A percentile compares a stretch with the other conserved stretches of the same genome.
These are phyloP conservation scores for Galerina marginata DNA, from an alignment of 768 basidiomycete genomes.

Conservation along the genomic window DNA sequence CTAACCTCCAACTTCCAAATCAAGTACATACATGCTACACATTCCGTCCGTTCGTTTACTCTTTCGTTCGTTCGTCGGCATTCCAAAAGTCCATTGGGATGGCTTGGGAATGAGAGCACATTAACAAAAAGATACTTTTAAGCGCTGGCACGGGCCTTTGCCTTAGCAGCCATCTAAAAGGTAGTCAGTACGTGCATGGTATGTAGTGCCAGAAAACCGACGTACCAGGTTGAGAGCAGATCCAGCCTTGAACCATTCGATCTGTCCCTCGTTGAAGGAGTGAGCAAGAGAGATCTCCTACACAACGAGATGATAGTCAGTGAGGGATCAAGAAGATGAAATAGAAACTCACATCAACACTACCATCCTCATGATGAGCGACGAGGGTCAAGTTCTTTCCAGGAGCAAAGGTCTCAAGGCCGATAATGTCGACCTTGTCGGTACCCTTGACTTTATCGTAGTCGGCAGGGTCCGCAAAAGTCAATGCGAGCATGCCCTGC, in stretches of 20 bases:
- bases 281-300: conserved; percentile 82
- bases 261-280: conserved; percentile 96
- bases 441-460: conserved; percentile 90
- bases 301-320: conserved; percentile 18
- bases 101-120: neutral
- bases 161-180: conserved; percentile 69
- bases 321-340: neutral
- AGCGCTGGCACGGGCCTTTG: conserved; percentile 40
- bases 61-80: too few species aligned
- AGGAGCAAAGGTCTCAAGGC: conserved; percentile 86
- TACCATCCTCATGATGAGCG: conserved; percentile 84
- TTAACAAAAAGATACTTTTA: conserved; percentile 13
- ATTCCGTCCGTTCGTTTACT: neutral
- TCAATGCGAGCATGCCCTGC: conserved; percentile 98
- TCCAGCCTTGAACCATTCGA: conserved; percentile 98
- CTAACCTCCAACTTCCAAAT: neutral
- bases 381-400: conserved; percentile 89
- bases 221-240: conserved; percentile 88
- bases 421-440: conserved; percentile 90
- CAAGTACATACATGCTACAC: neutral
- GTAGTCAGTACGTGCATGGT: conserved; percentile 7
- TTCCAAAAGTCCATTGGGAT: too few species aligned
- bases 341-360: conserved; percentile 56
- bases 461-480: conserved; percentile 89
- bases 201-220: conserved; percentile 10